These are phyloP conservation scores for Ziziphus jujuba DNA, from an alignment of 306 rosid species.

Conservation along the genomic window DNA sequence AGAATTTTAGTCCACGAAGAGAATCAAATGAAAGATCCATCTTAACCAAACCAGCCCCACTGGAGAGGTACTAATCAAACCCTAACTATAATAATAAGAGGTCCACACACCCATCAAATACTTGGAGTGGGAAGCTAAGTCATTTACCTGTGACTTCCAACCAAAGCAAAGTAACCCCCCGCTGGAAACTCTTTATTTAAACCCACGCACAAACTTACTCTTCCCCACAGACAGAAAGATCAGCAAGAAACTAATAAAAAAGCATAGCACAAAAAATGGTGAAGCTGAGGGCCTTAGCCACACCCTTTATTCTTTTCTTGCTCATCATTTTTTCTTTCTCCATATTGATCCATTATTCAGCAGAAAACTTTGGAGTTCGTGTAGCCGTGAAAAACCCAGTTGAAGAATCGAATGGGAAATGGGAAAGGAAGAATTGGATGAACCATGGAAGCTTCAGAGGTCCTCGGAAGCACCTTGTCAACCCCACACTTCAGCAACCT, in stretches of 20 bases:
- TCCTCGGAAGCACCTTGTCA: constrained; percentile 55
- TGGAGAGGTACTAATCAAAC: too few species aligned
- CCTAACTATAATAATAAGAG: neutral
- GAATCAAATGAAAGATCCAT: too few species aligned
- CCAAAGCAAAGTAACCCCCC: constrained; percentile 57
- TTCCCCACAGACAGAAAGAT: constrained; percentile 9
- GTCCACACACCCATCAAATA: neutral
- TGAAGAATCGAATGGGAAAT: constrained; percentile 6
- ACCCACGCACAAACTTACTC: neutral
- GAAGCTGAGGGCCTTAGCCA: constrained; percentile 33
- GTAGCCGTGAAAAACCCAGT: constrained; percentile 17
- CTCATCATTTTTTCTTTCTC: constrained; percentile 33
- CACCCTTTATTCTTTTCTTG: constrained; percentile 42
- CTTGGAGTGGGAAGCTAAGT: constrained; percentile 33
- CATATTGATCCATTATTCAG: constrained; percentile 21
- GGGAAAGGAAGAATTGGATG: constrained; percentile 56
- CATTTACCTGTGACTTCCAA: constrained; percentile 53
- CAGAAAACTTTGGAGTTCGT: constrained; percentile 13
- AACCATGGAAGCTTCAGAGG: constrained; percentile 79
- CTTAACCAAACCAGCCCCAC: too few species aligned
- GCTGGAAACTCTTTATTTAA: constrained; percentile 31
- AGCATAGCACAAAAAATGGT: constrained; percentile 33
- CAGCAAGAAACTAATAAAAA: constrained; percentile 16
- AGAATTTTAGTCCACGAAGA: too few species aligned
- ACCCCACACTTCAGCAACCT: constrained; percentile 41